Conservation (phyloP, 805 yeast genomes). For the Pichia nanzhaoensis region DNA sequence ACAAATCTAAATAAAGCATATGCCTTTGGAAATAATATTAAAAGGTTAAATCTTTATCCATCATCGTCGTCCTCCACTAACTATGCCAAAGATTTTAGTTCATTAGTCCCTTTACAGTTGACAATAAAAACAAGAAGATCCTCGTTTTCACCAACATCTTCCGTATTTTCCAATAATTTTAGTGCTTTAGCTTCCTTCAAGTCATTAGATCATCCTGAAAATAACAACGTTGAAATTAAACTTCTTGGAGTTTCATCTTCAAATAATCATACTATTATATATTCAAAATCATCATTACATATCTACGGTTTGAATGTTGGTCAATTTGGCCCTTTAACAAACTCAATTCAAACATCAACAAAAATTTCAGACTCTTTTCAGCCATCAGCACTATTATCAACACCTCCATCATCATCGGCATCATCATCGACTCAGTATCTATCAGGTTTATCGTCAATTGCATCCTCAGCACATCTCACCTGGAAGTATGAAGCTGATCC, state of each 20-base stretch:
- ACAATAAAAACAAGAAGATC: neutral
- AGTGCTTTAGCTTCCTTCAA: conserved; percentile 1
- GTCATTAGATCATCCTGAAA: neutral
- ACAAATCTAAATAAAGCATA: conserved; percentile 48
- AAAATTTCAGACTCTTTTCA: conserved; percentile 32
- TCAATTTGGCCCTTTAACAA: conserved; percentile 54
- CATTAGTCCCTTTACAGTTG: conserved; percentile 3
- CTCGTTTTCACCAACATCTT: neutral
- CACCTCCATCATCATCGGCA: neutral
- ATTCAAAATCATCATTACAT: conserved; percentile 39
- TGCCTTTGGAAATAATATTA: conserved; percentile 73
- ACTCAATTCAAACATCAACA: conserved; percentile 13
- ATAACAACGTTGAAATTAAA: conserved; percentile 30
- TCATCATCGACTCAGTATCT: too few relatives aligned
- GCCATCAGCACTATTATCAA: neutral
- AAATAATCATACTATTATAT: conserved; percentile 60
- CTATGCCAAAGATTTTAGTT: conserved; percentile 5
- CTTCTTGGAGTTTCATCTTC: conserved; percentile 54
- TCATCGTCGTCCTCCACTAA: conserved; percentile 20
- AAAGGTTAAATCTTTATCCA: conserved; percentile 6
- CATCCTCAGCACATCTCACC: conserved; percentile 28
- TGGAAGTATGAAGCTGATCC: conserved; percentile 39
- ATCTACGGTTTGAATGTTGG: conserved; percentile 81
- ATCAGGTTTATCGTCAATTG: neutral
- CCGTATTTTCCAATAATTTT: conserved; percentile 3